phyloP scores from a whole-genome alignment of 768 basidiomycete genomes.

The Lactarius sanguifluus region DNA sequence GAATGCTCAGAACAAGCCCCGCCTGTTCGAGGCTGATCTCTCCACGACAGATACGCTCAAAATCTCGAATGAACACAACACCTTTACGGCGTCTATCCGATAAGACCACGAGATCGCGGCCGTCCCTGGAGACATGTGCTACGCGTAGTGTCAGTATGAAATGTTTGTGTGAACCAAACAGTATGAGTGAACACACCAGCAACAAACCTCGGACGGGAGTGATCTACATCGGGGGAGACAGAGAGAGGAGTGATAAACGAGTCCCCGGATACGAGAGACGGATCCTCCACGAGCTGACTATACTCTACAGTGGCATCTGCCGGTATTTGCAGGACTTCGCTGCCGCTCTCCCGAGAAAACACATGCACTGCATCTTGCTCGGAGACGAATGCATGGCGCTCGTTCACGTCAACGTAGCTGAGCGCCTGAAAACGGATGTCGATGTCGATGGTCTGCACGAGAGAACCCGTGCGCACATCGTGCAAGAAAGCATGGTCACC shows the following conservation, averaged over 20 bases:
- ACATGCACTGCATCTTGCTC: not conserved
- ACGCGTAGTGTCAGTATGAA: slow-evolving; percentile 5
- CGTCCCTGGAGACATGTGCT: slow-evolving; percentile 41
- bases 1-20: slow-evolving; percentile 2
- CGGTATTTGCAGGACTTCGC: slow-evolving; percentile 49
- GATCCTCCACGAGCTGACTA: slow-evolving; percentile 5
- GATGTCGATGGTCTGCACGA: slow-evolving; percentile 51
- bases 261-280: not conserved
- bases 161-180: not conserved
- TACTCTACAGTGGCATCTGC: slow-evolving; percentile 31
- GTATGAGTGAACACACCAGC: slow-evolving; percentile 6
- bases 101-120: slow-evolving; percentile 37
- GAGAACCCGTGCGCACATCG: slow-evolving; percentile 53
- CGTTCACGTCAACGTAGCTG: slow-evolving; percentile 64
- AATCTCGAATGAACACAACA: slow-evolving; percentile 37
- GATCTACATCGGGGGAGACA: no score
- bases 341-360: slow-evolving; percentile 36
- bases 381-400: slow-evolving; percentile 60
- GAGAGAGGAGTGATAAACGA: no score
- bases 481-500: slow-evolving; percentile 52
- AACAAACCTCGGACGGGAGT: not conserved
- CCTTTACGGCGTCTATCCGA: slow-evolving; percentile 26
- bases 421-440: slow-evolving; percentile 38
- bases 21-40: not conserved
- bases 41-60: slow-evolving; percentile 32